Base-by-base conservation (phyloP, 2,329 filamentous ascomycete genomes). In the Grosmannia huntii region DNA sequence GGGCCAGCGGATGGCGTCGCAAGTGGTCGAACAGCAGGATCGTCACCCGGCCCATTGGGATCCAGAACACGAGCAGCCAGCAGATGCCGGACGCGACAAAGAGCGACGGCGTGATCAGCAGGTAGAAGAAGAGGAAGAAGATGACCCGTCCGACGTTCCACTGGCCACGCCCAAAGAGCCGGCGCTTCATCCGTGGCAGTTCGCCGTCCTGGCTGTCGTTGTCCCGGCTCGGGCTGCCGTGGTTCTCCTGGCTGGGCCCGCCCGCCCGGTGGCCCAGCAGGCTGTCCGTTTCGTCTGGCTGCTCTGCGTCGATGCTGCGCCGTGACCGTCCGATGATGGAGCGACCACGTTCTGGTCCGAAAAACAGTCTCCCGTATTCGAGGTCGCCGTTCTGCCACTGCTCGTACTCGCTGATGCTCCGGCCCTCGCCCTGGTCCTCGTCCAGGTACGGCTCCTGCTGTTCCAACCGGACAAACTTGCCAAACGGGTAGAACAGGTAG, bases 371-470 rank as follows among this genome's bases (percentile, higher is more conserved):
- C 3, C 94, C 94, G 69, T 97, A 90, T 71, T 99, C 94, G 38
- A 99, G 81, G 67, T 99, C 94, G 55, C 94, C 94, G 68, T 85
- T 96, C 73, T 99, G 94, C 94, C 94, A 99, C 72, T 96, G 90
- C 71, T 99, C 94, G 69, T 99, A 99, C 74, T 99, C 94, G 66
- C 89, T 95, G 67, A 99, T 96, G 73, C 91, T 97, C 67, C 94
- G 84, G 23, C 94, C 94, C 72, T 99, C 94, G 48, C 92, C 91
- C 67, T 94, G 84, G 66, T 99, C 94, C 73, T 99, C 94, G 61
- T 96, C 88, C 53, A 90, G 78, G 68, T 99, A 99, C 50, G 88
- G 87, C 68, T 97, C 94, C 65, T 99, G 94, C 69, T 92, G 89
- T 68, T 96, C 86, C 44, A 99, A 80, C 53, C 90, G 87, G 62